phyloP scores from a whole-genome alignment of 768 basidiomycete species.

The Lactifluus piperatus region DNA sequence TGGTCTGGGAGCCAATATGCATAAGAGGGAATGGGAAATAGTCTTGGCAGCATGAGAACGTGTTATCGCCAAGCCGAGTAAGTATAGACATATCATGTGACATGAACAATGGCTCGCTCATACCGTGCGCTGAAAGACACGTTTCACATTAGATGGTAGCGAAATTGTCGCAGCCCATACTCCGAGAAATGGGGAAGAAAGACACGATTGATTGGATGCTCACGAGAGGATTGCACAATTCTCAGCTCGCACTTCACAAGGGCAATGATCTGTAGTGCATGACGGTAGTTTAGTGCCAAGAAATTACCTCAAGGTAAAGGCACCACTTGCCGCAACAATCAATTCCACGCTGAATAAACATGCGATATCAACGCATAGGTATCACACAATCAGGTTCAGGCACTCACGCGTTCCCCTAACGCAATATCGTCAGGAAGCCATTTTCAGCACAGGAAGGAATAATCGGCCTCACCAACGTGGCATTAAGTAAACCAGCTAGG shows the following conservation, averaged over 20 bases:
- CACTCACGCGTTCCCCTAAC: conserved; percentile 26
- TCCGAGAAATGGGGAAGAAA: background rate
- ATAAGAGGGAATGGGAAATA: background rate
- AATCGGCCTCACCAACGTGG: conserved; percentile 50
- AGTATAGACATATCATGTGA: background rate
- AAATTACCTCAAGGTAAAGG: background rate
- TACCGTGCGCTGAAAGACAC: too few relatives aligned
- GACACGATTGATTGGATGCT: conserved; percentile 11
- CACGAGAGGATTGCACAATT: conserved; percentile 39
- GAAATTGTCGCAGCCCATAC: background rate
- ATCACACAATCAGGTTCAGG: background rate
- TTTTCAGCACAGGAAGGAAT: background rate
- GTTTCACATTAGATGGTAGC: background rate
- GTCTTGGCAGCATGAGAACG: background rate
- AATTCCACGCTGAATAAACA: conserved; percentile 30
- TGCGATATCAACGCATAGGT: background rate
- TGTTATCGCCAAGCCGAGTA: background rate
- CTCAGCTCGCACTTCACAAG: conserved; percentile 36
- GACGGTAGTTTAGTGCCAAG: conserved; percentile 9
- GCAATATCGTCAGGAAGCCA: background rate
- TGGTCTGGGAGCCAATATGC: background rate
- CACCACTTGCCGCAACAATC: conserved; percentile 32
- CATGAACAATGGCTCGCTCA: too few relatives aligned
- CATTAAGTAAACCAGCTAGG: conserved; percentile 76
- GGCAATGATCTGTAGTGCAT: conserved; percentile 39